These are phyloP conservation scores for Penicillium sp. DNA, from an alignment of 2,329 filamentous ascomycete species.

Conservation along the genomic window DNA sequence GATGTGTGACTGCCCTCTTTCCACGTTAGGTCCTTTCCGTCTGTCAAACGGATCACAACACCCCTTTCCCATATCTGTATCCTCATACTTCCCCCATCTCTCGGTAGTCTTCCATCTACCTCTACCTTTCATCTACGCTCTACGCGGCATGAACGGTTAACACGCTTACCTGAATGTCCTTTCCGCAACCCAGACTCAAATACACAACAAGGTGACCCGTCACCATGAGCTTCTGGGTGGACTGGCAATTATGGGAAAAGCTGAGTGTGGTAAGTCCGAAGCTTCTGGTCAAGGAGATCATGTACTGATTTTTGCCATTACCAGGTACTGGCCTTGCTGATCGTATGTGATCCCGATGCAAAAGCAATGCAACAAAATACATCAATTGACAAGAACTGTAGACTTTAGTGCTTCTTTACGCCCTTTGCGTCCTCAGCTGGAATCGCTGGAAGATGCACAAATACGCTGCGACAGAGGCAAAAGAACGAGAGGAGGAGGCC, in stretches of 20 bases:
- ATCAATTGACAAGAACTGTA: slow-evolving; percentile 34
- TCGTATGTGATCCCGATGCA: slow-evolving; percentile 47
- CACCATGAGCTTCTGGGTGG: slow-evolving; percentile 58
- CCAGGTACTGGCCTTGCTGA: slow-evolving; percentile 70
- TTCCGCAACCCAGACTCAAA: not conserved
- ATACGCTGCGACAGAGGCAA: slow-evolving; percentile 64
- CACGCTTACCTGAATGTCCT: not conserved
- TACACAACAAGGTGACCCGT: not conserved
- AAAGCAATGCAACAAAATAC: not conserved
- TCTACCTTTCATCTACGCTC: not conserved
- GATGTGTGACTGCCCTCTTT: not conserved
- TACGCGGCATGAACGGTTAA: not conserved
- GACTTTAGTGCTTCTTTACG: slow-evolving; percentile 65
- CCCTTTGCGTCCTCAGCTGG: slow-evolving; percentile 61
- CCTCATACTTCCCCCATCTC: too few species aligned
- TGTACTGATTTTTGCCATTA: slow-evolving; percentile 16
- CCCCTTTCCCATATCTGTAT: not conserved
- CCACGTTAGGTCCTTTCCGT: not conserved
- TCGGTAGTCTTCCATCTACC: not conserved
- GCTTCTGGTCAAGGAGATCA: not conserved
- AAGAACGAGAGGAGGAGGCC: slow-evolving; percentile 55
- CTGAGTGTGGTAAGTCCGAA: slow-evolving; percentile 74
- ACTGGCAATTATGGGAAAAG: slow-evolving; percentile 83
- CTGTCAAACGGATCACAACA: too few species aligned
- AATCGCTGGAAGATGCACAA: slow-evolving; percentile 60